Evolutionary conservation across 169 alveolate genomes (phyloP).

Genomic region (Besnoitia besnoiti): DNA sequence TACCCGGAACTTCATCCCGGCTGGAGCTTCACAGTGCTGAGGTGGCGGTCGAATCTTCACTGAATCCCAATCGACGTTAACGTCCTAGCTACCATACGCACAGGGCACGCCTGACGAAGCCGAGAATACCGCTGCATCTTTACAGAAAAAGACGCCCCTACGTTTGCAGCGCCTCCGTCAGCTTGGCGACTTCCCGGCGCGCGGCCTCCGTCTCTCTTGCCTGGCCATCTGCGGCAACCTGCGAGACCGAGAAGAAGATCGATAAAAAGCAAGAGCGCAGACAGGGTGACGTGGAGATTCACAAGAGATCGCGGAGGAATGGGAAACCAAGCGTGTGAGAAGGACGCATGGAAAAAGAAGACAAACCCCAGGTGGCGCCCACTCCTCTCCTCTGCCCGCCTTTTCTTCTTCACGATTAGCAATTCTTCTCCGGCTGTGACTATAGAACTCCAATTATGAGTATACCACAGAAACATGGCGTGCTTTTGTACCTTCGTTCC

Average conservation of each 20-base stretch:
- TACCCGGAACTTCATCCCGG: too few relatives aligned
- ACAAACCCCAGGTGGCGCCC: too few relatives aligned
- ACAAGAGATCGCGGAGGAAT: background rate
- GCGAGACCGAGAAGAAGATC: background rate
- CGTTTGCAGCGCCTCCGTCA: background rate
- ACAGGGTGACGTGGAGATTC: background rate
- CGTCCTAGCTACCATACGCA: too few relatives aligned
- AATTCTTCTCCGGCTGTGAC: too few relatives aligned
- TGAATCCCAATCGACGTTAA: background rate
- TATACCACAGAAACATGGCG: background rate
- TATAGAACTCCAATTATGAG: too few relatives aligned
- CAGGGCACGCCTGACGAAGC: background rate
- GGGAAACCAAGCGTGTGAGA: too few relatives aligned
- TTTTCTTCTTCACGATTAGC: too few relatives aligned
- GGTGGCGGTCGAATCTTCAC: background rate
- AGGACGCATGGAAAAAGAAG: too few relatives aligned
- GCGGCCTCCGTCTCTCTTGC: background rate
- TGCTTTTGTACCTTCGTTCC: background rate
- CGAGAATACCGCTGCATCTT: background rate
- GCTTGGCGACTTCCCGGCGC: background rate
- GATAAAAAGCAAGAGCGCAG: background rate
- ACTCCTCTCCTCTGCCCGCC: too few relatives aligned
- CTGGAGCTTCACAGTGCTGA: background rate
- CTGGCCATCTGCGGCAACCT: background rate
- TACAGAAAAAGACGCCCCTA: too few relatives aligned